These are phyloP conservation scores for Globisporangium takayamanum DNA, from an alignment of 352 stramenopile species.

Conservation along the genomic window DNA sequence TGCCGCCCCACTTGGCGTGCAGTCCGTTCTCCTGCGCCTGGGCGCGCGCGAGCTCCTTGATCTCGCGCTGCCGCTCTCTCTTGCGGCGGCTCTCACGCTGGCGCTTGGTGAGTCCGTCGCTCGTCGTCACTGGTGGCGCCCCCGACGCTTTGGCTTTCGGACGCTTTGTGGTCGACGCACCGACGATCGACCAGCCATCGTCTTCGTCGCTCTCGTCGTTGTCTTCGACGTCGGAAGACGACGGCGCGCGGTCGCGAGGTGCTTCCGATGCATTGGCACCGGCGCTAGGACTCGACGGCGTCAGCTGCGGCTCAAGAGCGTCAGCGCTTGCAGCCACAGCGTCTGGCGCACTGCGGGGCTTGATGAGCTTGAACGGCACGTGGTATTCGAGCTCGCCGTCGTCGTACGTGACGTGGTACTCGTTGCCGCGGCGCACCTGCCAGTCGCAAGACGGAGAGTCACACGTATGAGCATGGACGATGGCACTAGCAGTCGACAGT, in stretches of 20 bases:
- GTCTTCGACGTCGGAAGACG: conserved; percentile 6
- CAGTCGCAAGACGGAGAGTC: neutral
- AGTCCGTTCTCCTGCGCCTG: conserved; percentile 66
- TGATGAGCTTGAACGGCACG: conserved; percentile 53
- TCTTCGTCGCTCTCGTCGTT: conserved; percentile 28
- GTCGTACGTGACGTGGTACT: conserved; percentile 76
- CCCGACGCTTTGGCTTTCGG: neutral
- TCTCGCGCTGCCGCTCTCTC: conserved; percentile 69
- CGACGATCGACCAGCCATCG: conserved; percentile 72
- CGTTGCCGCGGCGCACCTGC: conserved; percentile 48
- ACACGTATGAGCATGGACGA: neutral
- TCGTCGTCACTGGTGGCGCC: conserved; percentile 6
- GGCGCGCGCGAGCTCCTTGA: conserved; percentile 61
- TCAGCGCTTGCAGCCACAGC: neutral
- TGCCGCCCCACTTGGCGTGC: conserved; percentile 53
- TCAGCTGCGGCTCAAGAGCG: neutral
- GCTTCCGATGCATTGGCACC: too few relatives aligned
- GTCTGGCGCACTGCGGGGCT: neutral
- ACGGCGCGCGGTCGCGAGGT: neutral
- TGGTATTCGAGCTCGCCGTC: conserved; percentile 68
- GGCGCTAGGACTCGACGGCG: neutral
- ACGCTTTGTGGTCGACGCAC: conserved; percentile 8
- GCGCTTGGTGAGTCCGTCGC: conserved; percentile 66
- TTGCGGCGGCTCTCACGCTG: conserved; percentile 76
- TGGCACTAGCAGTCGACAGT: neutral